Base-by-base conservation (phyloP, 495 filamentous ascomycete species). In the Rhypophila decipiens region DNA sequence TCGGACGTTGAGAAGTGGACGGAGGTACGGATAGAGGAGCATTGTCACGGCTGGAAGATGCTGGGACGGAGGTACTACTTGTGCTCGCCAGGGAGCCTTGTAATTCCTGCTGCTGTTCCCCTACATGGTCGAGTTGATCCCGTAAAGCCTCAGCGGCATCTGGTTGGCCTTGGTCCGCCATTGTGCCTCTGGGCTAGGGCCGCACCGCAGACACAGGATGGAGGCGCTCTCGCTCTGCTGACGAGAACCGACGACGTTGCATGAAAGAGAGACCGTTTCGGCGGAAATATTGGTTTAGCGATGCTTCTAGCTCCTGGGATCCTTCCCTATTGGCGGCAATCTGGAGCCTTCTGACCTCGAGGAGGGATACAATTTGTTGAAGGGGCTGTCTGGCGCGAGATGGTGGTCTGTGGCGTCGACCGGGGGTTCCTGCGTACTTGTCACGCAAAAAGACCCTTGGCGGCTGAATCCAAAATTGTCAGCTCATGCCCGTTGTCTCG, bases 71-170 rank as follows among this genome's bases (percentile, higher is more conserved):
- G n/a, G n/a, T n/a, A n/a, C n/a, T 12, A 15, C 31, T 35, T 19
- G 10, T 39, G 37, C 15, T 42, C n/a, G 46, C 15, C 12, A 34
- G 17, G 21, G 43, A 38, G 19, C 24, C 35, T 5, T 44, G 43
- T n/a, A 55, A 23, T 20, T 39, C 24, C 5, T 42, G 54, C 27
- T 49, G 52, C 37, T 56, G 59, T 42, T 49, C 17, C 42, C 60
- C 57, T 17, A 64, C 52, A n/a, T 51, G 42, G 17, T 59, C 61
- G 17, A 55, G 49, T 18, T 48, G 56, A 15, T 51, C 51, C 27
- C 51, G 51, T 20, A 56, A 37, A 20, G 48, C 44, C 34, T 56
- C 56, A 24, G 52, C 34, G 46, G 39, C 10, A 33, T 46, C 40
- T 24, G 17, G 34, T 18, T 24, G 57, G 49, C 39, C 21, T n/a